A percentile compares a stretch with the other conserved stretches of the same genome.
Conservation (phyloP, 306 rosid genomes). For the Geum urbanum region DNA sequence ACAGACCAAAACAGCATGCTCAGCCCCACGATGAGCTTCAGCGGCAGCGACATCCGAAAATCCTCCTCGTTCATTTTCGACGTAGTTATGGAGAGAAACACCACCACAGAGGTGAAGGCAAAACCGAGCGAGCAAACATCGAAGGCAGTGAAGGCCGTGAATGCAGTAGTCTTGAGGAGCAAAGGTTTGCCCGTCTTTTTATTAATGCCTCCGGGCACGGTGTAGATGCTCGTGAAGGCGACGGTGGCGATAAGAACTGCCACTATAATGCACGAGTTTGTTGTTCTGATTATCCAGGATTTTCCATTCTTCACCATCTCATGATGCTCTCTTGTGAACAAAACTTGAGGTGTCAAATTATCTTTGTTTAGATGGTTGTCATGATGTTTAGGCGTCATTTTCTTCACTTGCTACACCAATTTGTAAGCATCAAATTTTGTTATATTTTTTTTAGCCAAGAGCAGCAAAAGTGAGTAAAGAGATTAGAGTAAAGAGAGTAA, state of each 20-base stretch:
- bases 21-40: constrained; percentile 20
- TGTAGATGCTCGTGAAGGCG: constrained; percentile 24
- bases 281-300: constrained; percentile 20
- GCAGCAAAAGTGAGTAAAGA: background rate
- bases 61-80: constrained; percentile 17
- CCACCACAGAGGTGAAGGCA: constrained; percentile 24
- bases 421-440: background rate
- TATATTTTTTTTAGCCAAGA: background rate
- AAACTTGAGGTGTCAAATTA: background rate
- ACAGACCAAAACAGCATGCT: constrained; percentile 16
- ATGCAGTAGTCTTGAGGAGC: constrained; percentile 14
- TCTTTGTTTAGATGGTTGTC: background rate
- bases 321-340: constrained; percentile 10
- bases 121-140: constrained; percentile 16
- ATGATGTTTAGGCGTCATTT: constrained; percentile 8
- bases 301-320: background rate
- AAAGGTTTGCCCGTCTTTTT: constrained; percentile 10
- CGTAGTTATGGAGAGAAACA: constrained; percentile 24
- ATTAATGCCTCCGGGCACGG: constrained; percentile 15
- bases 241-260: constrained; percentile 28
- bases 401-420: constrained; percentile 6
- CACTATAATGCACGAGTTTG: constrained; percentile 17
- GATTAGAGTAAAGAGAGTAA: background rate
- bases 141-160: constrained; percentile 7
- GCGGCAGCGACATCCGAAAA: constrained; percentile 15